Evolutionary conservation across 2,329 filamentous ascomycete species (phyloP).

Genomic region (Alternaria arborescens): DNA sequence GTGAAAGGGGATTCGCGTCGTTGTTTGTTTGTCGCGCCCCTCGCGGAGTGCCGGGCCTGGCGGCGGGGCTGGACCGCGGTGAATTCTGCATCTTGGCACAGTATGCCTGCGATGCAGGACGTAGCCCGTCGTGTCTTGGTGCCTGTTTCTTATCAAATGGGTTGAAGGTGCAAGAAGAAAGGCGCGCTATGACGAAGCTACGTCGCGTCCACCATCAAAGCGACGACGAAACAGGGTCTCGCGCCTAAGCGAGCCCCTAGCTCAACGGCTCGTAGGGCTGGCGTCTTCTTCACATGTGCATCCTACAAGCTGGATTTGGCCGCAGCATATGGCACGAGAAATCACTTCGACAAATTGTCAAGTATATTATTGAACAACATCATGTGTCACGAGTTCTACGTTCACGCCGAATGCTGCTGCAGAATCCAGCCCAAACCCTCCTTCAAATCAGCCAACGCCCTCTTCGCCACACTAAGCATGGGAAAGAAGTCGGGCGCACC

Average conservation of each 20-base stretch:
- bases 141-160: slow-evolving; percentile 3
- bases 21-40: slow-evolving; percentile 46
- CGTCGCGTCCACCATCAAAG: slow-evolving; percentile 11
- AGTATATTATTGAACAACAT: background rate
- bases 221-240: slow-evolving; percentile 19
- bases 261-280: slow-evolving; percentile 8
- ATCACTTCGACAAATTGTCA: rapidly evolving
- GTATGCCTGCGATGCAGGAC: slow-evolving; percentile 36
- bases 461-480: slow-evolving; percentile 35
- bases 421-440: slow-evolving; percentile 51
- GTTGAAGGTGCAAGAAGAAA: slow-evolving; percentile 22
- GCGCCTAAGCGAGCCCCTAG: slow-evolving; percentile 22
- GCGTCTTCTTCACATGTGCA: background rate
- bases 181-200: slow-evolving; percentile 26
- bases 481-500: slow-evolving; percentile 50
- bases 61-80: slow-evolving; percentile 17
- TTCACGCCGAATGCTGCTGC: slow-evolving; percentile 16
- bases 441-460: slow-evolving; percentile 39
- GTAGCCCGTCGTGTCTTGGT: slow-evolving; percentile 23
- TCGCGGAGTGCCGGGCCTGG: slow-evolving; percentile 20
- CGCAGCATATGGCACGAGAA: background rate
- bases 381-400: background rate
- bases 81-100: slow-evolving; percentile 40
- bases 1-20: slow-evolving; percentile 44
- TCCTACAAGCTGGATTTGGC: background rate